Evolutionary conservation across 2,329 filamentous ascomycete species (phyloP), one percentile per base, ranked within the genome.

Genomic region (Graphilbum fragrans): DNA sequence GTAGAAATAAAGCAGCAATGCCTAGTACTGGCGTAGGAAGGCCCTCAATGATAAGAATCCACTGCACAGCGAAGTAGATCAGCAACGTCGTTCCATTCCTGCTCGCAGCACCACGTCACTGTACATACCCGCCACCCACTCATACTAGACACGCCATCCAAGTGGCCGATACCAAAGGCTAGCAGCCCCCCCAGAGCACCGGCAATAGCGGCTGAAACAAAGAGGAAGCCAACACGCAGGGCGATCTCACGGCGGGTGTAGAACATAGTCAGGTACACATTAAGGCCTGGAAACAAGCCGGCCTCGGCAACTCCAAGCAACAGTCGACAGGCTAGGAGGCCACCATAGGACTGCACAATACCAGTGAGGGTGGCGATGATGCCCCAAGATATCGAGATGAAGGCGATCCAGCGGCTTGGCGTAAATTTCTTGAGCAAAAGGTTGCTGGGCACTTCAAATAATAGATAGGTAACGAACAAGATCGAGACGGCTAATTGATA

Each of bases 211-310:
- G 82, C 73, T 35, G 69, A 74, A 39, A 82, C 77, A 53, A 86
- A 86, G 1, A 87, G 67, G 50, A 84, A 86, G 2, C 79, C 80
- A 3, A 86, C 77, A 3, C 83, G 74, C 34, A 86, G 60, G 5
- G 80, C 82, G 2, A 86, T 69, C 58, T 87, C 82, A 22, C 70
- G 68, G 53, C 81, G 82, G 37, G 76, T 82, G 61, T 87, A 87
- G 64, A 85, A 86, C 49, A 86, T 72, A 0, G 82, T 86, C 17
- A 87, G 66, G 50, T 85, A 85, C 17, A 81, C 60, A 5, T 73
- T 77, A 48, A 82, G 60, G 0, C 81, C 80, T 0, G 82, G 81
- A 48, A 85, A 84, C 1, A 85, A 61, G 0, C 80, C 81, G 1
- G 76, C 80, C 58, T 85, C 81, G 32, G 84, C 68, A 7, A 71